Base-by-base conservation (phyloP, 2,329 filamentous ascomycete species). In the Cadophora sp. region DNA sequence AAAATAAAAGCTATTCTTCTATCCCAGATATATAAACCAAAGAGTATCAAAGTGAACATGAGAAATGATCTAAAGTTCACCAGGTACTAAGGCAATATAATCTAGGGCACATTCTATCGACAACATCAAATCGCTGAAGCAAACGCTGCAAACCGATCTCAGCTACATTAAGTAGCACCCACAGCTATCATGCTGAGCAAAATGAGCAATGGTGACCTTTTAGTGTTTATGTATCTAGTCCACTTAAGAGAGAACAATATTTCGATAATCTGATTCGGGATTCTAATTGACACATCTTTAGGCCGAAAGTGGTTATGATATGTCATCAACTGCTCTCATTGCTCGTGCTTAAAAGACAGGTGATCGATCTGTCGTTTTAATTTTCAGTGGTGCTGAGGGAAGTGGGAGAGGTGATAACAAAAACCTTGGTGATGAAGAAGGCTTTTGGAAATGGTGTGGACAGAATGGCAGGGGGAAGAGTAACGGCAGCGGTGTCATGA, bases 281-380 rank as follows among this genome's bases (percentile, higher is more conserved):
- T 20, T 6, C 18, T 20, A 4, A n/a, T 18, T 6, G 8, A n/a
- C n/a, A 5, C n/a, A 48, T 48, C 16, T 48, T 3, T 18, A 64
- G 62, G 36, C 39, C 36, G 48, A 58, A 36, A 27, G 18, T 0
- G 36, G 36, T 4, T 4, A 41, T 20, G 36, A 58, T n/a, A 66
- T 56, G 47, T 22, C 24, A 11, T 55, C 48, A 7, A 39, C 14
- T n/a, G 48, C 22, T n/a, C 58, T 62, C 27, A 27, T 58, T 3
- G 47, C 64, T 27, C 58, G 48, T 48, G 58, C 36, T 16, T 48
- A 66, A 27, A 45, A n/a, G 5, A 48, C 64, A 20, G 64, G 43
- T 39, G 64, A 56, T 58, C 20, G 39, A 20, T 56, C 43, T 58
- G 62, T n/a, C 8, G 27, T 30, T 41, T 47, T 6, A 24, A 41